Evolutionary conservation across 495 filamentous ascomycete genomes (phyloP).

Genomic region (Schizothecium vesticola): DNA sequence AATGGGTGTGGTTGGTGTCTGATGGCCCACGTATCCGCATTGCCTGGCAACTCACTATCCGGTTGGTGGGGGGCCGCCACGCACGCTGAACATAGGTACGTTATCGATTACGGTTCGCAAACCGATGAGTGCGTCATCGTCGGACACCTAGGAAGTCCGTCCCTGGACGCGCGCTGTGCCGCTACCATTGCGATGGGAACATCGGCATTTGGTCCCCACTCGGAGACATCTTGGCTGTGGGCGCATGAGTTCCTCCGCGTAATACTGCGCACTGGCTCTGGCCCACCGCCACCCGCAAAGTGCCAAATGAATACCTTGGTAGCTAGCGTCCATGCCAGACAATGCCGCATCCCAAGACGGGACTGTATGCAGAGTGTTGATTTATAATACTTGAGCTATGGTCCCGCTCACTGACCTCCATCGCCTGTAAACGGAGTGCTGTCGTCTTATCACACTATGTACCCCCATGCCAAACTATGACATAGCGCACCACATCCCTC

Average conservation of each 20-base stretch:
- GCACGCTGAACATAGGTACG: not conserved
- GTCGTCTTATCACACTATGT: not conserved
- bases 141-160: not conserved
- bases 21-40: not conserved
- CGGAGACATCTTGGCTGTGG: not conserved
- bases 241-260: not conserved
- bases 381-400: not conserved
- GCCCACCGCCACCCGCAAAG: not conserved
- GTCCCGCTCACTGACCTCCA: not conserved
- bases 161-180: not conserved
- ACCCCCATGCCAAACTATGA: not conserved
- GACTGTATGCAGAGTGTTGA: not conserved
- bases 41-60: not conserved
- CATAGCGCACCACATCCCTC: not conserved
- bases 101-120: not conserved
- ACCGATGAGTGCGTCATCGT: not conserved
- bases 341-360: not conserved
- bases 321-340: not conserved
- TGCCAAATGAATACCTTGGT: not conserved
- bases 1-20: not conserved
- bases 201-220: not conserved
- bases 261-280: not conserved
- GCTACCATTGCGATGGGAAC: not conserved
- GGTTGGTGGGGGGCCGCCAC: not conserved
- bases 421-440: too few relatives aligned